A percentile compares a stretch with the other conserved stretches of the same genome.
Conservation (phyloP, 345 rosid species). For the Turnera subulata region DNA sequence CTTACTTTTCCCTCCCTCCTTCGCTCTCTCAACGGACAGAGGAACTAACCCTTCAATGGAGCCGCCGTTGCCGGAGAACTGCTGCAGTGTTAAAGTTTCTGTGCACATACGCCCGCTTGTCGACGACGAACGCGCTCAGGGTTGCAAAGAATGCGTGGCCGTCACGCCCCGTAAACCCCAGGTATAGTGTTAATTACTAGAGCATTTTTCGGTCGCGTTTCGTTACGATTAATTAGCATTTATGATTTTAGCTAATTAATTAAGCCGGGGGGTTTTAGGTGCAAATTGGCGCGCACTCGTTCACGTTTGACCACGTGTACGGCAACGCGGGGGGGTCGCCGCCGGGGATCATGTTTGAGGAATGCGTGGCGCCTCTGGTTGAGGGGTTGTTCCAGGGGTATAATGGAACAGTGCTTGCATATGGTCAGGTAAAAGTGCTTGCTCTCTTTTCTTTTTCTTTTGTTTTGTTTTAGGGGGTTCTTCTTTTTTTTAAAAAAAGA, state of each 20-base stretch:
- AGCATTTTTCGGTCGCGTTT: no score
- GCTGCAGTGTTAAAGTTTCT: conserved; percentile 25
- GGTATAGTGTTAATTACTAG: neutral
- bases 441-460: neutral
- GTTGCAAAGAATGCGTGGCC: conserved; percentile 21
- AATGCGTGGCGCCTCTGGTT: conserved; percentile 79
- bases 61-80: no score
- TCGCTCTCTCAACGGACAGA: no score
- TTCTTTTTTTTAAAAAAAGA: no score
- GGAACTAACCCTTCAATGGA: no score
- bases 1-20: no score
- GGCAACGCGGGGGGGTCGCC: conserved; percentile 79
- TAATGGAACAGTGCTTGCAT: conserved; percentile 98
- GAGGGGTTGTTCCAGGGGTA: conserved; percentile 95
- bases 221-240: no score
- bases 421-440: conserved; percentile 82
- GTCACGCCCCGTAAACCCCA: conserved; percentile 22
- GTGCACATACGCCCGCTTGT: conserved; percentile 22
- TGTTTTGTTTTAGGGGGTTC: neutral
- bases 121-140: conserved; percentile 20
- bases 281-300: conserved; percentile 91
- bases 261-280: conserved; percentile 37
- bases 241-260: no score
- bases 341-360: conserved; percentile 70
- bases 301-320: conserved; percentile 92